Conservation (phyloP, 2,329 filamentous ascomycete species). For the Malbranchea zuffiana region DNA sequence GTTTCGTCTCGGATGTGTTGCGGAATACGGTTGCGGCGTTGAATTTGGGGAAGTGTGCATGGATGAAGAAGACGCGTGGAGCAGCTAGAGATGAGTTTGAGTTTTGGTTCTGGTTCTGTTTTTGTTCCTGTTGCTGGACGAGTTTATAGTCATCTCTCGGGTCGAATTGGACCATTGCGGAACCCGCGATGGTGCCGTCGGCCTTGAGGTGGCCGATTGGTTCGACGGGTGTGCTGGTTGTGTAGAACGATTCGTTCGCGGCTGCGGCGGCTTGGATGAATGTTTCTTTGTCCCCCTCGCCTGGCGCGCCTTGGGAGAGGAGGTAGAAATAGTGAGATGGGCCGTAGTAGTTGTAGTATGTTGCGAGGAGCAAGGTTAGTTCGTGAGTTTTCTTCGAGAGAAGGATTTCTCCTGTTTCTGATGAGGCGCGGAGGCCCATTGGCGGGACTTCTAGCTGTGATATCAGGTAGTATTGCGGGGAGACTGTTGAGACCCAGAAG, state of each 20-base stretch:
- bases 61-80: constrained; percentile 30
- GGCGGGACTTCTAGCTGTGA: constrained; percentile 25
- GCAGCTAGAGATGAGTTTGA: constrained; percentile 12
- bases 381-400: constrained; percentile 35
- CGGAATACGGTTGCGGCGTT: constrained; percentile 29
- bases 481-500: constrained; percentile 36
- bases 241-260: constrained; percentile 32
- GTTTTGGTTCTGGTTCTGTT: constrained; percentile 24
- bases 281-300: constrained; percentile 43
- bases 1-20: constrained; percentile 28
- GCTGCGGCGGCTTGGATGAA: constrained; percentile 37
- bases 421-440: constrained; percentile 20
- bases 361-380: constrained; percentile 34
- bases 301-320: constrained; percentile 37
- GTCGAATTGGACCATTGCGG: constrained; percentile 31
- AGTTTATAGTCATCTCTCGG: constrained; percentile 26
- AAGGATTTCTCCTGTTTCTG: constrained; percentile 38
- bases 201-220: constrained; percentile 23
- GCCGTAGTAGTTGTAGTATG: constrained; percentile 42
- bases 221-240: constrained; percentile 30
- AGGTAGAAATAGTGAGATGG: constrained; percentile 37
- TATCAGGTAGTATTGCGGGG: constrained; percentile 33
- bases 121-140: constrained; percentile 26
- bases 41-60: constrained; percentile 32
- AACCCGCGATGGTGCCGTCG: constrained; percentile 23